These are phyloP conservation scores for Conoideocrella luteorostrata DNA, from an alignment of 2,329 filamentous ascomycete genomes.

Conservation along the genomic window DNA sequence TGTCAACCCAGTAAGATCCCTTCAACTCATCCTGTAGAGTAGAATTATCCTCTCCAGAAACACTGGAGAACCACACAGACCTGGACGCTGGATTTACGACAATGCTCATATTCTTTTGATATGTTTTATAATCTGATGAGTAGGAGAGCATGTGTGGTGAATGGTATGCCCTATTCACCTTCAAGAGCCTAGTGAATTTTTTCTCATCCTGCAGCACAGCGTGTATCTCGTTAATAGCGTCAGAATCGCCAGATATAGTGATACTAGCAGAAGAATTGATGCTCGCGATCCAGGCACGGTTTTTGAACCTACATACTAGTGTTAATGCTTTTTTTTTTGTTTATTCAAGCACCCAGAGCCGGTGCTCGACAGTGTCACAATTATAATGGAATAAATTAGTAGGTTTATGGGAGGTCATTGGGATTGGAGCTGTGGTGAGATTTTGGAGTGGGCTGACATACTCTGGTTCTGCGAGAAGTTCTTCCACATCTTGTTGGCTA, in stretches of 20 bases:
- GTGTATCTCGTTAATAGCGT: constrained; percentile 20
- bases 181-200: constrained; percentile 23
- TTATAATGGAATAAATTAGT: too few relatives aligned
- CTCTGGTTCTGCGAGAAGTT: neutral
- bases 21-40: neutral
- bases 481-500: constrained; percentile 1
- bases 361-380: too few relatives aligned
- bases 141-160: constrained; percentile 31
- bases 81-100: neutral
- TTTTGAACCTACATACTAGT: too few relatives aligned
- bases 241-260: constrained; percentile 24
- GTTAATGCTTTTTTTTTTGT: too few relatives aligned
- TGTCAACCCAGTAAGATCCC: constrained; percentile 11
- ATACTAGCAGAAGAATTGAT: constrained; percentile 16
- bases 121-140: constrained; percentile 10
- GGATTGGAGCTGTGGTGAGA: too few relatives aligned
- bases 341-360: too few relatives aligned
- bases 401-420: too few relatives aligned
- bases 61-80: neutral
- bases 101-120: neutral
- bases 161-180: constrained; percentile 33
- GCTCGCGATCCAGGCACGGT: constrained; percentile 19
- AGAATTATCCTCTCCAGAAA: neutral
- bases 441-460: too few relatives aligned
- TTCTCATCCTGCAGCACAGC: constrained; percentile 15